Percentiles rank a stretch among this genome's conserved stretches.
Evolutionary conservation across 495 filamentous ascomycete genomes (phyloP).

Genomic region (Rostrohypoxylon terebratum): DNA sequence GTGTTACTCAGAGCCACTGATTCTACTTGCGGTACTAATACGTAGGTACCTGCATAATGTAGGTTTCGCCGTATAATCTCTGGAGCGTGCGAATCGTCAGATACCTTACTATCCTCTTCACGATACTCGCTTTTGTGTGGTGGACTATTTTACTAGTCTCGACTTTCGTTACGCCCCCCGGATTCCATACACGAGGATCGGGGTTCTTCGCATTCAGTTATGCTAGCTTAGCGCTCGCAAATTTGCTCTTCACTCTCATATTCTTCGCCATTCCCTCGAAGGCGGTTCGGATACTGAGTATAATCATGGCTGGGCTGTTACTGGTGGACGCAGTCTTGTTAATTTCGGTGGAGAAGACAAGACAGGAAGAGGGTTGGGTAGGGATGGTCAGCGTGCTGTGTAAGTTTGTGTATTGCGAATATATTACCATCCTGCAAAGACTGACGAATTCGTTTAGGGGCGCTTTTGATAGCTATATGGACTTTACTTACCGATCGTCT

Average conservation of each 20-base stretch:
- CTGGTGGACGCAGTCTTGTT: constrained; percentile 84
- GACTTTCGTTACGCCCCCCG: constrained; percentile 87
- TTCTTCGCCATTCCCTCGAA: constrained; percentile 89
- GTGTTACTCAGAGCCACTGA: constrained; percentile 35
- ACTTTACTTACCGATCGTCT: constrained; percentile 63
- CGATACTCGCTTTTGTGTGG: constrained; percentile 82
- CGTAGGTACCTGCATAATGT: background rate
- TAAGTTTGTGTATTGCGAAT: constrained; percentile 57
- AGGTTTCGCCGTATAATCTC: constrained; percentile 96
- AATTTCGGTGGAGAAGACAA: constrained; percentile 73
- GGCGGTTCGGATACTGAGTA: constrained; percentile 74
- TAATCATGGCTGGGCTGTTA: constrained; percentile 76
- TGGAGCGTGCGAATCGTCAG: constrained; percentile 85
- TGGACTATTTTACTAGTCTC: constrained; percentile 89
- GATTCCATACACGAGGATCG: constrained; percentile 84
- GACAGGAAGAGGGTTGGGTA: constrained; percentile 89
- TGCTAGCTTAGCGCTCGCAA: constrained; percentile 76
- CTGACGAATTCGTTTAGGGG: constrained; percentile 65
- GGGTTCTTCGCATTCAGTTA: constrained; percentile 91
- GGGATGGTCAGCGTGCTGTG: constrained; percentile 87
- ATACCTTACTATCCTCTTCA: constrained; percentile 77
- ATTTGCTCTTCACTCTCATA: constrained; percentile 78
- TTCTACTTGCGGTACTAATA: constrained; percentile 7
- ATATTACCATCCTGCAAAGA: constrained; percentile 21
- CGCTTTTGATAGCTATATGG: constrained; percentile 60